Percentiles rank a stretch among this genome's conserved stretches.
These are phyloP conservation scores for Sicyos baderoa DNA, from an alignment of 306 rosid genomes.

Conservation along the genomic window DNA sequence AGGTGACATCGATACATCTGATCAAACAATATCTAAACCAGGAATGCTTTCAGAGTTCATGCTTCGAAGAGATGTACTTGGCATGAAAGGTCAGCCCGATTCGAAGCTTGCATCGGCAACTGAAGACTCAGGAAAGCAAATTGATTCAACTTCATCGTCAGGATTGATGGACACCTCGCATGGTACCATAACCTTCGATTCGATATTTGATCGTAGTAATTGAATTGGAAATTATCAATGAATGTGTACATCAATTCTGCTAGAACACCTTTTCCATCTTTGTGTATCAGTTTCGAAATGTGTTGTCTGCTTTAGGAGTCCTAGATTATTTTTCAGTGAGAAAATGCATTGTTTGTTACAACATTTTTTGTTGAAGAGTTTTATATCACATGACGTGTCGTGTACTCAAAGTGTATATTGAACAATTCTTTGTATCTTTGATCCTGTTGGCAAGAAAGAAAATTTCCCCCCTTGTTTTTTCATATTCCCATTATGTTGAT, in stretches of 20 bases:
- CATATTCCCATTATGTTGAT: background rate
- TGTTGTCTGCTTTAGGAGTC: background rate
- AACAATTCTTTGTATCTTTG: conserved; percentile 3
- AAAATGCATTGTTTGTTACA: background rate
- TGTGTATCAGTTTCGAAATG: background rate
- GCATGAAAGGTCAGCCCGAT: conserved; percentile 23
- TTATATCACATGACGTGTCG: background rate
- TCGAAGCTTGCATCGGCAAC: conserved; percentile 27
- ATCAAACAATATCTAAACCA: conserved; percentile 45
- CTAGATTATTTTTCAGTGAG: background rate
- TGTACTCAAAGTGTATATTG: conserved; percentile 1
- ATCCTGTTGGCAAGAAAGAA: background rate
- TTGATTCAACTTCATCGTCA: conserved; percentile 34
- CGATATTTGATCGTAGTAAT: conserved; percentile 52
- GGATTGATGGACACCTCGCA: conserved; percentile 27
- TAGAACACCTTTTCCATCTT: conserved; percentile 2
- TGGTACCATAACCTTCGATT: conserved; percentile 65
- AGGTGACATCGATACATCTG: conserved; percentile 39
- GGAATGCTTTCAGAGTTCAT: conserved; percentile 53
- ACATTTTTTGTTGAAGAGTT: background rate
- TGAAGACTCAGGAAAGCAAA: conserved; percentile 25
- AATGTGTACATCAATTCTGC: background rate
- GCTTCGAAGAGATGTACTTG: conserved; percentile 21
- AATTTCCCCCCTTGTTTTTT: background rate
- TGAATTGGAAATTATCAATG: conserved; percentile 16